Evolutionary conservation across 768 basidiomycete genomes (phyloP).

Genomic region (Lyophyllum semitale): DNA sequence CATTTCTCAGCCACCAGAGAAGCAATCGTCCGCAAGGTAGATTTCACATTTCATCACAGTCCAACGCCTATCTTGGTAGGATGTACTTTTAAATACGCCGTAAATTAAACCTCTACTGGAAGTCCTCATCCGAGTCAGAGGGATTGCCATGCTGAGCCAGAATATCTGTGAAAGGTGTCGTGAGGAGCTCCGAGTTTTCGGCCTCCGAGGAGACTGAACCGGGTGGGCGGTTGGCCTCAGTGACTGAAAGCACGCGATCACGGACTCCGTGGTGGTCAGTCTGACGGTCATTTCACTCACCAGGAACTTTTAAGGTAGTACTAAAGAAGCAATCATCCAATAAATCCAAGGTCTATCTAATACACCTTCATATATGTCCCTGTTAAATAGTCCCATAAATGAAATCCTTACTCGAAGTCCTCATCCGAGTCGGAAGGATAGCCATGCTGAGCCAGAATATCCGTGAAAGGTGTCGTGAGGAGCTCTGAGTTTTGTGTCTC

Average conservation of each 20-base stretch:
- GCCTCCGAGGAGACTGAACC: neutral
- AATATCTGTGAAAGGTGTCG: constrained; percentile 1
- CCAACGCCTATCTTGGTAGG: too few species aligned
- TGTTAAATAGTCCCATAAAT: neutral
- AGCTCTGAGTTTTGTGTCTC: neutral
- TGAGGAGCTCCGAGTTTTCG: neutral
- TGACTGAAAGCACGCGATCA: constrained; percentile 3
- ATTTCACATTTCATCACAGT: too few species aligned
- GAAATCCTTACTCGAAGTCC: neutral
- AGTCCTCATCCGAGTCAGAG: constrained; percentile 3
- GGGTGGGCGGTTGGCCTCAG: neutral
- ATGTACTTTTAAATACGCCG: neutral
- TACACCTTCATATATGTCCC: too few species aligned
- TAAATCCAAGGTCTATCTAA: too few species aligned
- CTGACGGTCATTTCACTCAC: too few species aligned
- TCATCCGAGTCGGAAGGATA: constrained; percentile 6
- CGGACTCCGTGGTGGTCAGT: too few species aligned
- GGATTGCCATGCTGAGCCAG: constrained; percentile 4
- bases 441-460: neutral
- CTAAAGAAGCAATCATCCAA: too few species aligned
- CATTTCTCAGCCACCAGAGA: too few species aligned
- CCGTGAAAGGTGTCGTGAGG: constrained; percentile 4
- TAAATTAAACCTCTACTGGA: neutral
- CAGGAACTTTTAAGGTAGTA: too few species aligned
- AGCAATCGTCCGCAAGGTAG: too few species aligned